These are phyloP conservation scores for Hyaloraphidium curvatum DNA, from an alignment of 192 early-diverging fungal species.

Conservation along the genomic window DNA sequence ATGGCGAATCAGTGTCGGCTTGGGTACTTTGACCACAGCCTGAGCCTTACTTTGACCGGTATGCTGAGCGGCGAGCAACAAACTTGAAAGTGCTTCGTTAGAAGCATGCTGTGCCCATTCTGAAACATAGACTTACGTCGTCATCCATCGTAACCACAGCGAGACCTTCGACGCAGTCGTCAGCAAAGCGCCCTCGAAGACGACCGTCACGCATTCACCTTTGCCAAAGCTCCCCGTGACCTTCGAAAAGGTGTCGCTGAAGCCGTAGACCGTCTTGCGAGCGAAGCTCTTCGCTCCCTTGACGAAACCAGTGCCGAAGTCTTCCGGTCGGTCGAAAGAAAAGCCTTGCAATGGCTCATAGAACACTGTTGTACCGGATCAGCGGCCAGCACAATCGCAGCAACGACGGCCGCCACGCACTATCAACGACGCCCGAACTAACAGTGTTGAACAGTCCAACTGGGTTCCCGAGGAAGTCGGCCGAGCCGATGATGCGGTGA, in stretches of 20 bases:
- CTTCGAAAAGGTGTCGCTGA: slow-evolving; percentile 85
- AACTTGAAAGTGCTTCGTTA: not conserved
- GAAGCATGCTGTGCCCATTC: not conserved
- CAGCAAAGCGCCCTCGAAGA: too few species aligned
- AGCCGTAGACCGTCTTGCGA: slow-evolving; percentile 90
- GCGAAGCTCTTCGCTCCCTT: slow-evolving; percentile 50
- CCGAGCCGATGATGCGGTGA: slow-evolving; percentile 77
- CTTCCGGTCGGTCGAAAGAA: slow-evolving; percentile 57
- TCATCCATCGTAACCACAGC: slow-evolving; percentile 88
- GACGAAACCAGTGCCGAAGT: slow-evolving; percentile 79
- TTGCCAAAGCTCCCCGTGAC: slow-evolving; percentile 93
- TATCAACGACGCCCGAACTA: slow-evolving; percentile 80
- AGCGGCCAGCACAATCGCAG: not conserved
- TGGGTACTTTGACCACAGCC: not conserved
- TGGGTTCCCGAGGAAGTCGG: slow-evolving; percentile 93
- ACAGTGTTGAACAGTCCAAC: slow-evolving; percentile 92
- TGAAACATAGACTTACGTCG: slow-evolving; percentile 14
- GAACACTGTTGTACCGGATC: not conserved
- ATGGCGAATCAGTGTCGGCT: not conserved
- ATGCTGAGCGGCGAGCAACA: not conserved
- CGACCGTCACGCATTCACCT: too few species aligned
- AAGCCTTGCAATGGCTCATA: not conserved
- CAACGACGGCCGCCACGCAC: slow-evolving; percentile 19
- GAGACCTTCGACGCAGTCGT: too few species aligned
- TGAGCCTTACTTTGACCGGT: not conserved